Evolutionary conservation across 1,284 basidiomycete species (phyloP).

Genomic region (Cutaneotrichosporon arboriforme): DNA sequence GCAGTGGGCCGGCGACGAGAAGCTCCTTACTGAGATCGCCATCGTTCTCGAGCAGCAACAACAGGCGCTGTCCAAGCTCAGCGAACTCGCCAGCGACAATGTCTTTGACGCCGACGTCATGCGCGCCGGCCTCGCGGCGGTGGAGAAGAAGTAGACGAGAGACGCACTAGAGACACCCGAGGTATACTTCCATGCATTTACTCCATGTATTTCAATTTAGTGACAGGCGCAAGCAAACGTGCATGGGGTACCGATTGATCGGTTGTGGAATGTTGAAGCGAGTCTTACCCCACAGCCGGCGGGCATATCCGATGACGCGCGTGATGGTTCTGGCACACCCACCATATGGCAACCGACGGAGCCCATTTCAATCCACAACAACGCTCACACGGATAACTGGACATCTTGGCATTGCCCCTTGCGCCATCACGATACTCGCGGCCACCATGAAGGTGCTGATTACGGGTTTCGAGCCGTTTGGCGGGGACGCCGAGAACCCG

Average conservation of each 20-base stretch:
- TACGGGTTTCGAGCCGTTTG: constrained; percentile 19
- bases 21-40: constrained; percentile 67
- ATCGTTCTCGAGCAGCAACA: constrained; percentile 75
- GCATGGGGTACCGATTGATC: too few species aligned
- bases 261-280: neutral
- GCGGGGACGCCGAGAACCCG: constrained; percentile 14
- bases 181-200: neutral
- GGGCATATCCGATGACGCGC: too few species aligned
- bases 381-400: neutral
- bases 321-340: too few species aligned
- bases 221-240: too few species aligned
- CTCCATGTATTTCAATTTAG: neutral
- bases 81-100: constrained; percentile 63
- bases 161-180: neutral
- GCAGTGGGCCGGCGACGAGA: constrained; percentile 79
- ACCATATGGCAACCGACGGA: neutral
- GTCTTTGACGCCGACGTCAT: constrained; percentile 68
- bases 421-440: neutral
- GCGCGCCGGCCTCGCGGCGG: constrained; percentile 20
- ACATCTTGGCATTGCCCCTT: neutral
- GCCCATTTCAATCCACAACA: neutral
- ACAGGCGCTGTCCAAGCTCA: constrained; percentile 70
- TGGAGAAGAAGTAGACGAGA: constrained; percentile 15
- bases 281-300: too few species aligned
- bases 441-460: constrained; percentile 9